Conservation (phyloP, 495 filamentous ascomycete species). For the Bryoglossum gracile region DNA sequence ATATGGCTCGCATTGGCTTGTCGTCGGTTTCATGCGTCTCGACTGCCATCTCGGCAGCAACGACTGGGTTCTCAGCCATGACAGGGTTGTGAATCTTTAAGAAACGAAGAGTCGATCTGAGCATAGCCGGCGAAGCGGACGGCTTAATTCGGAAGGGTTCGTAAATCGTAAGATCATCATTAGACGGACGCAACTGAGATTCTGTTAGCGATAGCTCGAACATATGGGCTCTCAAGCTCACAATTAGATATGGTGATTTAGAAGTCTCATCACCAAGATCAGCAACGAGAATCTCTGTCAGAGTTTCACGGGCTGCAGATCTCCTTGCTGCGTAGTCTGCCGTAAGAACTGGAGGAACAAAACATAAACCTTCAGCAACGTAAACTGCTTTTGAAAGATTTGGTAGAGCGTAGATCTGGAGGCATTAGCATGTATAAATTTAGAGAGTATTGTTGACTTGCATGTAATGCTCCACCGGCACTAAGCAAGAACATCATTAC, state of each 20-base stretch:
- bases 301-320: slow-evolving; percentile 57
- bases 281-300: slow-evolving; percentile 73
- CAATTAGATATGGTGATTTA: slow-evolving; percentile 72
- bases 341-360: slow-evolving; percentile 70
- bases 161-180: slow-evolving; percentile 82
- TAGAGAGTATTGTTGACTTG: slow-evolving; percentile 34
- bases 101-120: slow-evolving; percentile 56
- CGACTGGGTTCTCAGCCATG: slow-evolving; percentile 45
- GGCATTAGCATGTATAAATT: background rate
- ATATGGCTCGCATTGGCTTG: slow-evolving; percentile 25
- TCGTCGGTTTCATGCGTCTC: slow-evolving; percentile 6
- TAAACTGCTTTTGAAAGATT: slow-evolving; percentile 55
- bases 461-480: slow-evolving; percentile 62
- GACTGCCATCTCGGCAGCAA: slow-evolving; percentile 21
- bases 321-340: slow-evolving; percentile 59
- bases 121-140: slow-evolving; percentile 17
- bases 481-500: slow-evolving; percentile 70
- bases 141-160: slow-evolving; percentile 56
- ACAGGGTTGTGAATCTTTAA: slow-evolving; percentile 62
- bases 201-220: background rate
- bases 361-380: slow-evolving; percentile 62
- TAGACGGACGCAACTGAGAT: slow-evolving; percentile 61
- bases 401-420: slow-evolving; percentile 55
- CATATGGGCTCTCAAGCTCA: slow-evolving; percentile 32
- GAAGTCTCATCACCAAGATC: slow-evolving; percentile 70